Conservation (phyloP, 208 protist genomes). For the Borovskyia barvae region DNA sequence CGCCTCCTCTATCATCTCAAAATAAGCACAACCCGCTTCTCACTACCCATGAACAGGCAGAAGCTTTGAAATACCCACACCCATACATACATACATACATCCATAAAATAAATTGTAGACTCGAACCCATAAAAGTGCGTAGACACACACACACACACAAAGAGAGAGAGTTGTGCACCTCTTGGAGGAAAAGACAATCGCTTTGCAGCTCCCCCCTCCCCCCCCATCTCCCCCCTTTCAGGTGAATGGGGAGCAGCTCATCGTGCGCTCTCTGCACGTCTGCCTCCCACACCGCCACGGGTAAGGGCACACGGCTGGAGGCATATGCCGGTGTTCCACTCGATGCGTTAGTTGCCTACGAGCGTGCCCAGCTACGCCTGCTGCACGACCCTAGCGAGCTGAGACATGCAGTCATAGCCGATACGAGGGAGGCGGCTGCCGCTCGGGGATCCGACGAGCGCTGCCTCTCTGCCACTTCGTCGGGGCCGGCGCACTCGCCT, state of each 20-base stretch:
- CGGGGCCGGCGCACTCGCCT: background rate
- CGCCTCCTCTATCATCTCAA: too few relatives aligned
- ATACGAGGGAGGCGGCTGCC: background rate
- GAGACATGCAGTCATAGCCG: too few relatives aligned
- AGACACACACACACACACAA: background rate
- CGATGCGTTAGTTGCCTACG: conserved; percentile 35
- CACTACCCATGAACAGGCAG: too few relatives aligned
- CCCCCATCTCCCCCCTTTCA: too few relatives aligned
- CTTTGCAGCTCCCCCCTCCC: too few relatives aligned
- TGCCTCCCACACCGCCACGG: conserved; percentile 7
- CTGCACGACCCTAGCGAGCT: background rate
- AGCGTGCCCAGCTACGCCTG: conserved; percentile 29
- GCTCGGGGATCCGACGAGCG: background rate
- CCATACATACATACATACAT: background rate
- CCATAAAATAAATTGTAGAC: background rate
- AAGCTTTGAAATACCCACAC: background rate
- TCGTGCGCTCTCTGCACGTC: conserved; percentile 5
- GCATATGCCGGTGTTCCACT: conserved; percentile 41
- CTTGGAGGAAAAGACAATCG: too few relatives aligned
- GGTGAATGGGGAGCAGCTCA: conserved; percentile 16
- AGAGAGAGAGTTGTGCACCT: background rate
- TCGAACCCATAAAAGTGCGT: too few relatives aligned
- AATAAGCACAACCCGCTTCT: too few relatives aligned
- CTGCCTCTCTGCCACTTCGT: background rate
- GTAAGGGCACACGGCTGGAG: background rate